A percentile compares a stretch with the other conserved stretches of the same genome.
These are phyloP conservation scores for Penicillium egyptiacum DNA, from an alignment of 495 filamentous ascomycete species.

Conservation along the genomic window DNA sequence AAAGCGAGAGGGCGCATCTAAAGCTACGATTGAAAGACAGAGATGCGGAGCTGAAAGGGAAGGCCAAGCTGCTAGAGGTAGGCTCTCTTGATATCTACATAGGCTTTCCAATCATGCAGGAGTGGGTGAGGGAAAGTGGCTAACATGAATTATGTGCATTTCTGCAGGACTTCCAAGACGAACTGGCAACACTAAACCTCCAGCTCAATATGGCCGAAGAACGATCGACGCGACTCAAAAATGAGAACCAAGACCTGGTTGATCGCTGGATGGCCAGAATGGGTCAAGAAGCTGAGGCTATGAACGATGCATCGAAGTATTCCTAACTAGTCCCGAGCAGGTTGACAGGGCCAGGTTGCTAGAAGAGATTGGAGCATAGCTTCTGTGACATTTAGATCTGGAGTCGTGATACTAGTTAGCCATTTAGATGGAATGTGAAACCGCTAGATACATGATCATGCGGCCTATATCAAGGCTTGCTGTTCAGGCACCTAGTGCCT, in stretches of 20 bases:
- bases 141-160: slow-evolving; percentile 12
- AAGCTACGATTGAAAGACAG: slow-evolving; percentile 67
- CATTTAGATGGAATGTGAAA: background rate
- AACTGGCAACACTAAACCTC: slow-evolving; percentile 78
- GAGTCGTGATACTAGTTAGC: background rate
- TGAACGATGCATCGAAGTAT: slow-evolving; percentile 67
- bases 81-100: slow-evolving; percentile 11
- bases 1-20: slow-evolving; percentile 60
- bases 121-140: background rate
- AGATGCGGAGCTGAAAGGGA: slow-evolving; percentile 81
- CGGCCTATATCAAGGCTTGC: background rate
- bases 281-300: slow-evolving; percentile 78
- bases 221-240: slow-evolving; percentile 61
- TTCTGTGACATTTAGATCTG: background rate
- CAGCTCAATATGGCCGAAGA: slow-evolving; percentile 85
- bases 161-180: slow-evolving; percentile 78
- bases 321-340: slow-evolving; percentile 25
- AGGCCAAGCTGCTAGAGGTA: slow-evolving; percentile 78
- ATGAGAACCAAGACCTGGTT: slow-evolving; percentile 86
- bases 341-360: background rate
- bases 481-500: background rate
- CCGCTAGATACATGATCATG: background rate
- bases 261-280: slow-evolving; percentile 89
- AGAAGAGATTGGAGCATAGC: background rate
- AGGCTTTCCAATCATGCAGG: background rate